Conservation (phyloP, 2,329 filamentous ascomycete genomes). For the Monilinia polystroma region DNA sequence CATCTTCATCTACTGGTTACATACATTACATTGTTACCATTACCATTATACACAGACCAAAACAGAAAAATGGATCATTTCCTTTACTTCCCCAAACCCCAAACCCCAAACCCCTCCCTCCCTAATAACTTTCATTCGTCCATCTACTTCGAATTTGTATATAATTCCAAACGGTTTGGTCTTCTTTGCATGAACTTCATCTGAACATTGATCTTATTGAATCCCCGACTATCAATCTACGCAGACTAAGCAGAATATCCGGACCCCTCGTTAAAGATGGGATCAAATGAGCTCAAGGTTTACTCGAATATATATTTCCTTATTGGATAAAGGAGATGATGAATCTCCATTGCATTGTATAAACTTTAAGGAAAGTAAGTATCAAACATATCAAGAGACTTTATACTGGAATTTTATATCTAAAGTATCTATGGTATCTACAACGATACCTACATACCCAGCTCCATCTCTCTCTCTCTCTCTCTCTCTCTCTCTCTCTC, state of each 20-base stretch:
- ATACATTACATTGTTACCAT: no score
- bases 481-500: no score
- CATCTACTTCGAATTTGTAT: background rate
- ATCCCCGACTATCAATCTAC: background rate
- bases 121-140: background rate
- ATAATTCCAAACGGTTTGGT: background rate
- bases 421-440: no score
- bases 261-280: background rate
- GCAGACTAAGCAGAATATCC: background rate
- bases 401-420: background rate
- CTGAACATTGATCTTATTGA: conserved; percentile 11
- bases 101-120: background rate
- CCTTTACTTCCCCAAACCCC: background rate
- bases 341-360: conserved; percentile 10
- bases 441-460: no score
- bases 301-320: background rate
- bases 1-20: no score
- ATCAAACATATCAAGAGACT: background rate
- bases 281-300: background rate
- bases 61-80: no score
- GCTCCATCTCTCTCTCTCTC: no score
- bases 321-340: background rate
- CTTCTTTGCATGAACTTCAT: conserved; percentile 22
- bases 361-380: background rate
- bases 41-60: no score